Conservation (phyloP, 1,284 basidiomycete species). For the Microbotryomycetes sp. region DNA sequence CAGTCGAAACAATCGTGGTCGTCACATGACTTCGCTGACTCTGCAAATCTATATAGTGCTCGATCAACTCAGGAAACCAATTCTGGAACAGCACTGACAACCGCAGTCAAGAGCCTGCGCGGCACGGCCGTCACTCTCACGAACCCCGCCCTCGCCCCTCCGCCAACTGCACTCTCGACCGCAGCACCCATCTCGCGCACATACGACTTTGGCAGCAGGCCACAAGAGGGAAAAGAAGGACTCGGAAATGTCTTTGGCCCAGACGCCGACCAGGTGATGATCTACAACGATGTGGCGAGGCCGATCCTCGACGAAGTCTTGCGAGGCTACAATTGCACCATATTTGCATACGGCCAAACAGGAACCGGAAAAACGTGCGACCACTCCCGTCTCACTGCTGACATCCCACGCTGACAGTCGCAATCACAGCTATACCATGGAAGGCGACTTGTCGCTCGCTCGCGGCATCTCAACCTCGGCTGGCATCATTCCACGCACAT, state of each 20-base stretch:
- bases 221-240: constrained; percentile 5
- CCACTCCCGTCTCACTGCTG: neutral
- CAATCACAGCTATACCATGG: constrained; percentile 74
- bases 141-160: constrained; percentile 26
- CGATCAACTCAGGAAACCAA: constrained; percentile 57
- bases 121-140: constrained; percentile 17
- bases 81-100: constrained; percentile 73
- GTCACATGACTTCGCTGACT: neutral
- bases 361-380: constrained; percentile 96
- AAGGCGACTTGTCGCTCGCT: constrained; percentile 75
- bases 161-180: constrained; percentile 55
- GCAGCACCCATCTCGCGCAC: constrained; percentile 53
- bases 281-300: constrained; percentile 88
- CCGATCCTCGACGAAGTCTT: constrained; percentile 91
- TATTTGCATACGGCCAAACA: constrained; percentile 98
- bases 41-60: constrained; percentile 51
- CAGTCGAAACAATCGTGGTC: constrained; percentile 32
- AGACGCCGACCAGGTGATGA: constrained; percentile 89
- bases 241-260: constrained; percentile 73
- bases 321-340: constrained; percentile 92
- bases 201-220: constrained; percentile 70
- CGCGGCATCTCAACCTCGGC: constrained; percentile 79
- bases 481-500: constrained; percentile 94
- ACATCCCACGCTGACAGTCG: neutral
- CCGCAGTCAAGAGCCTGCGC: constrained; percentile 40